Conservation (phyloP, 495 filamentous ascomycete species). For the Podospora conica region DNA sequence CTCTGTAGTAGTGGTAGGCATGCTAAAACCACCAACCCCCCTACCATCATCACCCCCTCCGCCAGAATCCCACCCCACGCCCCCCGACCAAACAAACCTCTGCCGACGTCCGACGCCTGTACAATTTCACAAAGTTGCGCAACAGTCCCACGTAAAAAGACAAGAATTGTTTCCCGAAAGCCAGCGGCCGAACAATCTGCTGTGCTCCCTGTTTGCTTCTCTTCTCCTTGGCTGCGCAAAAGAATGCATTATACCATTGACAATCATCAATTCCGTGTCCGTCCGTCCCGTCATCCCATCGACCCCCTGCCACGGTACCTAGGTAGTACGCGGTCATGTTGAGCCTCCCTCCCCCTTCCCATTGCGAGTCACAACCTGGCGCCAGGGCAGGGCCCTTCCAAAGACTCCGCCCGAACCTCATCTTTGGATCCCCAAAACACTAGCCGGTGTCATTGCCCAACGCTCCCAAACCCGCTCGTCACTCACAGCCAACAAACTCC, state of each 20-base stretch:
- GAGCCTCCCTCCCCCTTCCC: too few species aligned
- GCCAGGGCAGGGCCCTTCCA: not conserved
- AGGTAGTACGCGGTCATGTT: not conserved
- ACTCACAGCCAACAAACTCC: not conserved
- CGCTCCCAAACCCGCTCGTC: conserved; percentile 3
- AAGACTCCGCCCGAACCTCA: not conserved
- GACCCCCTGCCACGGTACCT: not conserved
- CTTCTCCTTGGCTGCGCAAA: not conserved
- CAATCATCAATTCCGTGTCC: not conserved
- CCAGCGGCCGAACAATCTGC: too few species aligned
- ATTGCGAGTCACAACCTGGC: not conserved
- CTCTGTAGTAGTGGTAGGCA: not conserved
- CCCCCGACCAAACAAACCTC: not conserved
- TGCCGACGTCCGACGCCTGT: not conserved
- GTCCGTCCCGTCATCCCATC: not conserved
- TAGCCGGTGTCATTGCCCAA: not conserved
- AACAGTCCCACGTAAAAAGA: not conserved
- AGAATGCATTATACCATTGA: not conserved
- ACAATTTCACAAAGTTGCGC: not conserved
- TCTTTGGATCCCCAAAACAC: not conserved
- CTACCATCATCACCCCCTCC: not conserved
- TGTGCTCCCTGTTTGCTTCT: too few species aligned
- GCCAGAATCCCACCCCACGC: not conserved
- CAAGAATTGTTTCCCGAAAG: too few species aligned
- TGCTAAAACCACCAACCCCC: not conserved